phyloP scores from a whole-genome alignment of 345 rosid genomes.

The Eucalyptus polyanthemos region DNA sequence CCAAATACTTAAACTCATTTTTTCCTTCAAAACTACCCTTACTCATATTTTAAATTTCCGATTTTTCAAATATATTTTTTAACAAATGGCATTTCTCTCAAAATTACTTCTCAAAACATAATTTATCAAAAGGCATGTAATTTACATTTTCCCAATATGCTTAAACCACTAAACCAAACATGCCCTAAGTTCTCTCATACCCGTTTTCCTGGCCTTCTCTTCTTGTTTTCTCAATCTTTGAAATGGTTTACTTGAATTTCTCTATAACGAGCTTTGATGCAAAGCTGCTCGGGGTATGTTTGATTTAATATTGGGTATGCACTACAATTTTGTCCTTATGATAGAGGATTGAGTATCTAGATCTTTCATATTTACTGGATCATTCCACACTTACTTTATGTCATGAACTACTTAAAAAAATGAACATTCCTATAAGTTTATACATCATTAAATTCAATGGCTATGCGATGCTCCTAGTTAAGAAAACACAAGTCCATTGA shows the following conservation, averaged over 20 bases:
- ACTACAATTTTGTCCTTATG: accelerated
- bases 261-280: not conserved
- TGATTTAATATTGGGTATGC: not conserved
- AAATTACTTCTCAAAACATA: no score
- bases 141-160: no score
- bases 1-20: no score
- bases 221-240: not conserved
- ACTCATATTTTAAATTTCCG: no score
- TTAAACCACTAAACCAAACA: no score
- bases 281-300: not conserved
- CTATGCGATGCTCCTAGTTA: accelerated
- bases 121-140: no score
- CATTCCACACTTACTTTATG: accelerated
- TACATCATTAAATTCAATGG: not conserved
- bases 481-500: not conserved
- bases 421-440: not conserved
- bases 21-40: no score
- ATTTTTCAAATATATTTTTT: no score
- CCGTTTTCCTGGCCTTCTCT: not conserved
- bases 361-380: not conserved
- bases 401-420: not conserved
- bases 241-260: not conserved
- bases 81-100: no score
- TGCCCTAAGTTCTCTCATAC: not conserved
- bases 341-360: not conserved